phyloP scores from a whole-genome alignment of 2,329 filamentous ascomycete genomes.

The Botrytis squamosa region DNA sequence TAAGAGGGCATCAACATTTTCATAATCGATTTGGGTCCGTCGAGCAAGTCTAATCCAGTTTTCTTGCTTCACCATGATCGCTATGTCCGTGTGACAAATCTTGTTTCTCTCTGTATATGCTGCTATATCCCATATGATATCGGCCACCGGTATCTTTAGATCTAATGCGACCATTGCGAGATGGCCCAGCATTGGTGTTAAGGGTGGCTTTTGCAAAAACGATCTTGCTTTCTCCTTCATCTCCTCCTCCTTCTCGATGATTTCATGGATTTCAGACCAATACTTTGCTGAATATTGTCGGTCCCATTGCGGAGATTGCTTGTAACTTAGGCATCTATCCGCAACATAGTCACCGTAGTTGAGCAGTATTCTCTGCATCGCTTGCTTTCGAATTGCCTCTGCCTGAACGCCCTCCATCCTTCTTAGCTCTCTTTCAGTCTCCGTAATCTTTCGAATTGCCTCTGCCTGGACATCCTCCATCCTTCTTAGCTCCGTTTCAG shows the following conservation, averaged over 20 bases:
- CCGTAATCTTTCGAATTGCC: no score
- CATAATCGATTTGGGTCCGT: not conserved
- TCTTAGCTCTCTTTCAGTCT: not conserved
- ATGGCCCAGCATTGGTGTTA: not conserved
- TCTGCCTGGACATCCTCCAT: no score
- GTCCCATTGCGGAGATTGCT: not conserved
- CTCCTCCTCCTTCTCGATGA: no score
- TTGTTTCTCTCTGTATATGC: not conserved
- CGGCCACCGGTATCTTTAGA: not conserved
- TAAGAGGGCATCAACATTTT: not conserved
- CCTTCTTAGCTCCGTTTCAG: no score
- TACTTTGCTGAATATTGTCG: not conserved
- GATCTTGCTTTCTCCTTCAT: not conserved
- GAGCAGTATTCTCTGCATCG: not conserved
- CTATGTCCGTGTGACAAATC: not conserved
- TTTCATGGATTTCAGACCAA: not conserved
- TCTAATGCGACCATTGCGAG: not conserved
- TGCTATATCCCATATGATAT: not conserved
- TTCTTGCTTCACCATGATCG: not conserved
- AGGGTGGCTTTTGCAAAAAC: not conserved
- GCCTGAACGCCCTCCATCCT: not conserved
- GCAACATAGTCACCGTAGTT: not conserved
- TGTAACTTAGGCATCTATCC: not conserved
- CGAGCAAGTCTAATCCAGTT: not conserved
- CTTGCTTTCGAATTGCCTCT: not conserved